phyloP scores from a whole-genome alignment of 176 grass and related monocot genomes.

The Bromus sterilis region DNA sequence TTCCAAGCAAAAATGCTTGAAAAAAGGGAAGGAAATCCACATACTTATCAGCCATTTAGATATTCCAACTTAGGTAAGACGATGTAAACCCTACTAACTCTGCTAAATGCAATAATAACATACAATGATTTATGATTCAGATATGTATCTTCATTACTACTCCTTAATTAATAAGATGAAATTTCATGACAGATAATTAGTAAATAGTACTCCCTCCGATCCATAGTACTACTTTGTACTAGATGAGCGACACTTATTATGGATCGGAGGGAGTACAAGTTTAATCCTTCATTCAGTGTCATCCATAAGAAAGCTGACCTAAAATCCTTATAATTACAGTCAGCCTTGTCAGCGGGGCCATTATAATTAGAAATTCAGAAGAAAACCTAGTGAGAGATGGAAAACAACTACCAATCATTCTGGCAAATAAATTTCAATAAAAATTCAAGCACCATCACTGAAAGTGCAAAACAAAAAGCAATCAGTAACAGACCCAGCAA shows the following conservation, averaged over 20 bases:
- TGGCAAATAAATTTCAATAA: not conserved
- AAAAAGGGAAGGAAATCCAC: not conserved
- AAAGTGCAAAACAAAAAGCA: not conserved
- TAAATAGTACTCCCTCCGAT: not conserved
- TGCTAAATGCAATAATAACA: not conserved
- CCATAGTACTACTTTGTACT: too few relatives aligned
- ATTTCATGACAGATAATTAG: constrained; percentile 1
- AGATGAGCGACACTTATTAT: too few relatives aligned
- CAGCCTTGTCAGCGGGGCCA: not conserved
- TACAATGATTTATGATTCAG: not conserved
- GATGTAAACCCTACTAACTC: not conserved
- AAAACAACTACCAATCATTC: not conserved
- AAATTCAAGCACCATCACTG: not conserved
- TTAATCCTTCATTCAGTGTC: not conserved
- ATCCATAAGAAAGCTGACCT: not conserved
- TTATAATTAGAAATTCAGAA: not conserved
- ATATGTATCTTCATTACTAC: not conserved
- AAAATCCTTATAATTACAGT: not conserved
- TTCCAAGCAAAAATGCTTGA: not conserved
- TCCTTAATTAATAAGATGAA: not conserved
- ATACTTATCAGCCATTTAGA: not conserved
- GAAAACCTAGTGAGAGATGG: not conserved
- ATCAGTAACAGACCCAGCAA: not conserved
- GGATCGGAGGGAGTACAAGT: too few relatives aligned
- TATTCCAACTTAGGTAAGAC: not conserved